Conservation (phyloP, 1,284 basidiomycete species). For the Lentinula novae-zelandiae region DNA sequence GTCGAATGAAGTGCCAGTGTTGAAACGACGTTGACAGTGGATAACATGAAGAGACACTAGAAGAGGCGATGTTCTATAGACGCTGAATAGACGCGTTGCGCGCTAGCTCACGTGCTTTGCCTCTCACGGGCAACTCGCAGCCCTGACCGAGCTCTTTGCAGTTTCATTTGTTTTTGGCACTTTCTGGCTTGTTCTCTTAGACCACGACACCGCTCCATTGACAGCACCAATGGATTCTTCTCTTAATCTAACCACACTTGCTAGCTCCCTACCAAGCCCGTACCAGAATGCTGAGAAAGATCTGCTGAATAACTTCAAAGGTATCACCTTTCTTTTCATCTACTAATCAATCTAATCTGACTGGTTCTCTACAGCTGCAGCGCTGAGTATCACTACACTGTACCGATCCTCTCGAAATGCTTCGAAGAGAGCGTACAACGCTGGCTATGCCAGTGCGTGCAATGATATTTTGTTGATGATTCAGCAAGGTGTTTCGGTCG, state of each 20-base stretch:
- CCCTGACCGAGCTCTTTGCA: not conserved
- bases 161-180: not conserved
- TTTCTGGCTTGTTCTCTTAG: not conserved
- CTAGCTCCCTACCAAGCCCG: slow-evolving; percentile 64
- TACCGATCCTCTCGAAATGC: slow-evolving; percentile 72
- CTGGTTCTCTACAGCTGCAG: slow-evolving; percentile 51
- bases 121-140: not conserved
- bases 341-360: slow-evolving; percentile 8
- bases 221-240: slow-evolving; percentile 27
- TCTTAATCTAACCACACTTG: slow-evolving; percentile 72
- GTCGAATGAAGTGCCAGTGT: too few relatives aligned
- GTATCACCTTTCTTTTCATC: slow-evolving; percentile 28
- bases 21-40: too few relatives aligned
- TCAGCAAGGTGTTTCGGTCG: slow-evolving; percentile 71
- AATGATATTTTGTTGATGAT: slow-evolving; percentile 76
- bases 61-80: too few relatives aligned
- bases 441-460: slow-evolving; percentile 73
- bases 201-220: not conserved
- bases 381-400: slow-evolving; percentile 76
- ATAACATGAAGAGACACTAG: too few relatives aligned
- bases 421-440: slow-evolving; percentile 72
- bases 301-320: slow-evolving; percentile 76
- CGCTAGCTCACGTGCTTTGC: not conserved
- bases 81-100: too few relatives aligned
- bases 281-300: slow-evolving; percentile 72